A percentile compares a stretch with the other conserved stretches of the same genome.
Conservation (phyloP, 2,329 filamentous ascomycete species). For the Ophiostoma perfectum region DNA sequence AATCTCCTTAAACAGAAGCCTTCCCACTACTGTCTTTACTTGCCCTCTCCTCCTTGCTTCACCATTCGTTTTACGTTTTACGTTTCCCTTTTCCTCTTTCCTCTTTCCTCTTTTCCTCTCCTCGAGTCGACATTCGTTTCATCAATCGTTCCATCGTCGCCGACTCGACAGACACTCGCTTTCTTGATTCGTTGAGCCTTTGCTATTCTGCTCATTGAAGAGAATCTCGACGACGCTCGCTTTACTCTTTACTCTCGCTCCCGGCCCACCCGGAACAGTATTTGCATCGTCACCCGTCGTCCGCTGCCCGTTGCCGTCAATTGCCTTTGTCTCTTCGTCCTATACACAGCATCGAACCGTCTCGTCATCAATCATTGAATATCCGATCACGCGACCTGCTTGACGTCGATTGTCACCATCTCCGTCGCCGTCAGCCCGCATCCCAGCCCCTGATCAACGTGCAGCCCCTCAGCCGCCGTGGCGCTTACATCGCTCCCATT, state of each 20-base stretch:
- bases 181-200: neutral
- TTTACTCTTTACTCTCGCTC: conserved; percentile 4
- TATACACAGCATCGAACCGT: neutral
- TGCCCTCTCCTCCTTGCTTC: neutral
- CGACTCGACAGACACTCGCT: conserved; percentile 9
- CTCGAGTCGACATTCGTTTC: neutral
- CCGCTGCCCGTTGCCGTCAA: neutral
- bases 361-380: neutral
- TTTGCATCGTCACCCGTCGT: no score
- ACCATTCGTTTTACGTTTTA: neutral
- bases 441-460: conserved; percentile 1
- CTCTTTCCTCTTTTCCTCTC: neutral
- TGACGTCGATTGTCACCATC: neutral
- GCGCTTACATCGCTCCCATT: neutral
- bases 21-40: neutral
- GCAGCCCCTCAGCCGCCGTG: conserved; percentile 6
- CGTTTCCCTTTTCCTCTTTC: neutral
- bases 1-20: conserved; percentile 1
- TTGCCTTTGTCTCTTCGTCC: neutral
- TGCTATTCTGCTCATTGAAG: no score
- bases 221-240: neutral
- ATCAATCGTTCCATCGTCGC: neutral
- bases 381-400: neutral
- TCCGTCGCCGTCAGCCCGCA: neutral
- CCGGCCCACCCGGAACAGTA: neutral